These are phyloP conservation scores for Globisporangium emineosum DNA, from an alignment of 352 stramenopile genomes.

Conservation along the genomic window DNA sequence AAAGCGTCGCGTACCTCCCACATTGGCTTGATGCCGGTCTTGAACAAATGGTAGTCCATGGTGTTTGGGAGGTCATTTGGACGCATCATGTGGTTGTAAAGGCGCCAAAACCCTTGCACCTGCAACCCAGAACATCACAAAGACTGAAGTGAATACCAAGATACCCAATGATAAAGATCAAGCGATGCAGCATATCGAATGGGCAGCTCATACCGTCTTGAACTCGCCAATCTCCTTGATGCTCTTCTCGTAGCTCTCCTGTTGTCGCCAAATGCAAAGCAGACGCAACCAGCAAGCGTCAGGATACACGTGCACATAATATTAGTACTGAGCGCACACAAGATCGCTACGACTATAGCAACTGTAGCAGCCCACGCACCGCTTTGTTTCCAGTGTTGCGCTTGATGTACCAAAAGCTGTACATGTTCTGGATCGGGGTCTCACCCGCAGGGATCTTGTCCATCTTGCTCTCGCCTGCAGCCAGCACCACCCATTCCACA, in stretches of 20 bases:
- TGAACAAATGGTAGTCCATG: conserved; percentile 93
- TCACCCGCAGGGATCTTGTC: conserved; percentile 33
- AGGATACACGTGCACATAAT: background rate
- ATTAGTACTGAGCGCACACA: background rate
- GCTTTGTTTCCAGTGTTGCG: conserved; percentile 80
- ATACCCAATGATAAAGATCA: background rate
- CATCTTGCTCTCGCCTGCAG: conserved; percentile 27
- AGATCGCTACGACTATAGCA: background rate
- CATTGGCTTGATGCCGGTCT: conserved; percentile 93
- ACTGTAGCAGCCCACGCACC: conserved; percentile 32
- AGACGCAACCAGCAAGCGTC: background rate
- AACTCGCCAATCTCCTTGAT: conserved; percentile 93
- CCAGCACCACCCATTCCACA: background rate
- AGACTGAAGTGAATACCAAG: background rate
- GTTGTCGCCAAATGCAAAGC: conserved; percentile 1
- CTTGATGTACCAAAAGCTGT: conserved; percentile 90
- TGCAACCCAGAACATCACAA: conserved; percentile 16
- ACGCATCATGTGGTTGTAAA: conserved; percentile 92
- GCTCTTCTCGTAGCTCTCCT: conserved; percentile 93
- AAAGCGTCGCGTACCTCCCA: conserved; percentile 66
- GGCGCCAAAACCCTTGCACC: conserved; percentile 91
- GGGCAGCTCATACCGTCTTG: conserved; percentile 63
- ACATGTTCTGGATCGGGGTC: conserved; percentile 85
- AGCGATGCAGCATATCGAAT: background rate
- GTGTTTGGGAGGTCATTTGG: conserved; percentile 89